Conservation (phyloP, 2,329 filamentous ascomycete genomes). For the Cytospora leucostoma region DNA sequence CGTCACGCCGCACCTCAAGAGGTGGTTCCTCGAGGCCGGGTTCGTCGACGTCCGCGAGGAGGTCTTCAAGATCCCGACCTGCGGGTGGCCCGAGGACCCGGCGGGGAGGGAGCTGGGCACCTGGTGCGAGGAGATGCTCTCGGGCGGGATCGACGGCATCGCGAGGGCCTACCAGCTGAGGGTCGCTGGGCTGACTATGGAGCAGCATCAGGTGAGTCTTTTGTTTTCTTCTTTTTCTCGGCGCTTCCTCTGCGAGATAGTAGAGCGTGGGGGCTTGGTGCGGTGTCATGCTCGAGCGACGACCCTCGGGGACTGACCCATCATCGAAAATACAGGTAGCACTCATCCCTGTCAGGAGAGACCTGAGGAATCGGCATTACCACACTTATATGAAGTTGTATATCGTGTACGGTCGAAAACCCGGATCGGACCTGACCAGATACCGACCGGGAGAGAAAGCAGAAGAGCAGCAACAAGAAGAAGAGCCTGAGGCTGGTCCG, state of each 20-base stretch:
- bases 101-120: slow-evolving; percentile 46
- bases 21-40: slow-evolving; percentile 49
- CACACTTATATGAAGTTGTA: slow-evolving; percentile 53
- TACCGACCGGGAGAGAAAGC: slow-evolving; percentile 2
- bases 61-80: slow-evolving; percentile 56
- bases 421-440: slow-evolving; percentile 30
- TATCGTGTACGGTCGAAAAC: slow-evolving; percentile 55
- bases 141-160: slow-evolving; percentile 1
- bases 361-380: slow-evolving; percentile 47
- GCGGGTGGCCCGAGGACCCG: slow-evolving; percentile 53
- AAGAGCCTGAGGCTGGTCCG: neutral
- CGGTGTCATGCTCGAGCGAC: no score
- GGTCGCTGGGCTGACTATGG: slow-evolving; percentile 12
- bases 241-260: no score
- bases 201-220: slow-evolving; percentile 26
- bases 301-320: no score
- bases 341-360: slow-evolving; percentile 51
- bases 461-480: neutral
- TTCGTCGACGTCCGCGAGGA: slow-evolving; percentile 57
- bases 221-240: neutral
- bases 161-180: slow-evolving; percentile 22
- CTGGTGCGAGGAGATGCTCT: slow-evolving; percentile 31
- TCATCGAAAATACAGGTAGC: slow-evolving; percentile 41
- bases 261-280: no score
- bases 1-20: slow-evolving; percentile 39